Evolutionary conservation across 2,329 filamentous ascomycete genomes (phyloP), one percentile per base, ranked within the genome.

Genomic region (Cladosporium sp.): DNA sequence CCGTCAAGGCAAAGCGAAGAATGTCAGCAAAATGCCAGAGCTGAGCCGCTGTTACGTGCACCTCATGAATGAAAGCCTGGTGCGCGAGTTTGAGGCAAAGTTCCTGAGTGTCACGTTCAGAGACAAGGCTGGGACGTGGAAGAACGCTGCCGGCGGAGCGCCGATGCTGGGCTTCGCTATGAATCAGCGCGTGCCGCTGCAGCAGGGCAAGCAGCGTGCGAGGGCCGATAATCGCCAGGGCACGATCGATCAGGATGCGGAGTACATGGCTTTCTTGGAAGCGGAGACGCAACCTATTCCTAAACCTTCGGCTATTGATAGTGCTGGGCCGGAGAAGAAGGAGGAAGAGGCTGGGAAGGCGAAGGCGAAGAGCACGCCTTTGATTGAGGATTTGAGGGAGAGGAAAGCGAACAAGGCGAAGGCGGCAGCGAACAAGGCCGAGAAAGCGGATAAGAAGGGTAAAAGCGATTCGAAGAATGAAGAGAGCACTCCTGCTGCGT

Each of bases 211-310:
- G 71, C 83, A 84, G 50, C 86, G 51, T 4, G 24, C 37, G 24
- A 45, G 91, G 34, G 83, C 85, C 55, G 94, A 99, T 77, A 85
- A 86, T 54, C 86, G 92, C 13, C 90, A 96, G 71, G 94, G 93
- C 54, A 96, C 91, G 3, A 97, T 99, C 64, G 94, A 99, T 67
- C 91, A 96, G 70, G 94, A 99, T 68, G 86, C 90, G 0, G 94
- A 97, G 66, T 99, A 97, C 66, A 95, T 97, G 78, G 85, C 87
- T 24, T 99, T 97, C 71, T 81, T 99, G 7, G 89, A 95, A 71
- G 88, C 84, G 55, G 81, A 97, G 47, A 95, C 92, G 1, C 91
- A 95, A 64, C 84, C 83, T 2, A 79, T 84, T 60, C 73, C 75
- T n/a, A 86, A 83, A 67, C 73, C 83, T 12, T 67, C 76, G 9